Evolutionary conservation across 345 rosid species (phyloP), one percentile per base, ranked within the genome.

Genomic region (Arabis alpina): DNA sequence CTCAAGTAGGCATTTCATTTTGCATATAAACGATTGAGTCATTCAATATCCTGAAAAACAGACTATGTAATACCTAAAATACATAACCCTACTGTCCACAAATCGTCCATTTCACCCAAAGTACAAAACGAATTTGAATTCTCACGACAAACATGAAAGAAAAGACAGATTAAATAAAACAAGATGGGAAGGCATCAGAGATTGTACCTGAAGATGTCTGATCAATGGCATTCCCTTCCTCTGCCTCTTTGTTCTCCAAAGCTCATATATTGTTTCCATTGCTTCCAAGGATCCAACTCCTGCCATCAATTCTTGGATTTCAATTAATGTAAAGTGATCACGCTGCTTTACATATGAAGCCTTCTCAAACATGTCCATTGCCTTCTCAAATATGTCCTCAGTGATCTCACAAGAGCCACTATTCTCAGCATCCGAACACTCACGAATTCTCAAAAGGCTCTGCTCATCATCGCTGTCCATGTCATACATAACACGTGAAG

Each of bases 381-480:
- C 80, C 82, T 87, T 89, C 87, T 91, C 96, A 84, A 94, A 88
- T 61, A 85, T 34, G 64, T 83, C 89, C 51, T 80, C 85, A 34
- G 80, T 85, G 45, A 87, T 67, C 71, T 82, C 82, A 67, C 59
- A 60, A 2, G 77, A 77, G 51, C 62, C 68, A 68, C 70, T 27
- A 50, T 56, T 73, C 56, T 74, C 81, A 77, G 74, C 63, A 79
- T 72, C 83, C 14, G 83, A 78, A 72, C 86, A 77, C 65, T 66
- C 79, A 37, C 14, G 40, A 57, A 79, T 77, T 77, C 78, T 79
- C 30, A 75, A 64, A 48, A 91, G 55, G 87, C 85, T 91, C 81
- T 71, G 77, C 66, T 94, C 99, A 70, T 94, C 99, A 59, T 91
- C 99, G 64, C 92, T 94, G 80, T 94, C 99, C 90, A 94, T 89